phyloP scores from a whole-genome alignment of 2,329 filamentous ascomycete genomes.

The Juglanconis oblonga region DNA sequence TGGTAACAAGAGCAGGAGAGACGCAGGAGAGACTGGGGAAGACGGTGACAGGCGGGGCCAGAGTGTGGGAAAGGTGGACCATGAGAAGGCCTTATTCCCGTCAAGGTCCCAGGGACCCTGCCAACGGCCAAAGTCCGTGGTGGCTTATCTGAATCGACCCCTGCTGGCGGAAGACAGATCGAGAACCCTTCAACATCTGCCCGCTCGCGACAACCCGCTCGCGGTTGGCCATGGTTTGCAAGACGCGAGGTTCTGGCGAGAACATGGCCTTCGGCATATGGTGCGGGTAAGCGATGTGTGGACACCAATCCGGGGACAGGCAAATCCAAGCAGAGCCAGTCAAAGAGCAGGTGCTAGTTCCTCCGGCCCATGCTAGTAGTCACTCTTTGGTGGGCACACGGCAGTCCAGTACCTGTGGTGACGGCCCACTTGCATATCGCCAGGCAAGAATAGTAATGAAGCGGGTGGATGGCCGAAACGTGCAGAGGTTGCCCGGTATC shows the following conservation, averaged over 20 bases:
- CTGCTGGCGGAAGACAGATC: neutral
- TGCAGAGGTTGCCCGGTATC: constrained; percentile 15
- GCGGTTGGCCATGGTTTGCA: constrained; percentile 1
- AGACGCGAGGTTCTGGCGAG: neutral
- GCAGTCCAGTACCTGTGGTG: too few relatives aligned
- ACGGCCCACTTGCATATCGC: too few relatives aligned
- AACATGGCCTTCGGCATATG: neutral
- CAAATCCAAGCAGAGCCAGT: neutral
- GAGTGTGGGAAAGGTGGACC: constrained; percentile 7
- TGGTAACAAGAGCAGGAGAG: constrained; percentile 6
- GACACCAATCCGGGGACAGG: neutral
- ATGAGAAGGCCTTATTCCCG: constrained; percentile 15
- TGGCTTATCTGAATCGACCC: constrained; percentile 11
- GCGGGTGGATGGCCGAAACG: neutral
- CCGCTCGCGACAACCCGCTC: neutral
- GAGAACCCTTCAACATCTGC: neutral
- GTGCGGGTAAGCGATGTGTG: neutral
- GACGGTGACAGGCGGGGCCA: neutral
- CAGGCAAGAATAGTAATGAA: neutral
- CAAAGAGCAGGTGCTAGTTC: neutral
- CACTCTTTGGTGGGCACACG: too few relatives aligned
- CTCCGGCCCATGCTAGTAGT: too few relatives aligned
- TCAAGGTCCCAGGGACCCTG: constrained; percentile 7
- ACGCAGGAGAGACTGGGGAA: neutral
- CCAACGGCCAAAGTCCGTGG: constrained; percentile 17